phyloP scores from a whole-genome alignment of 2,329 filamentous ascomycete genomes.

The Diaporthe longicolla region DNA sequence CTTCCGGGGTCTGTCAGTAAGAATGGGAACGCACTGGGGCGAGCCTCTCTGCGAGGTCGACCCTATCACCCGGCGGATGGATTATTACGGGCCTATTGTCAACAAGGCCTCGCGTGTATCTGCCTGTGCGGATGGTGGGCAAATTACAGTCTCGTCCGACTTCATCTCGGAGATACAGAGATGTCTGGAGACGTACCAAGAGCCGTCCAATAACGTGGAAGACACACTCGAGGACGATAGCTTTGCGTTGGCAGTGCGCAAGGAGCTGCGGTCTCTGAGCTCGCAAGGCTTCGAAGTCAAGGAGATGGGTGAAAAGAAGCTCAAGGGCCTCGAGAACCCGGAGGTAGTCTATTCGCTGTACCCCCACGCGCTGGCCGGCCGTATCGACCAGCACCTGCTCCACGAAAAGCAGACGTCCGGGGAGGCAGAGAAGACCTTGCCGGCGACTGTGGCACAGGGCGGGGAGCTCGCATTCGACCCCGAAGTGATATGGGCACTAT shows the following conservation, averaged over 20 bases:
- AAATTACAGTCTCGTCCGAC: conserved; percentile 96
- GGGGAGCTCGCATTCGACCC: conserved; percentile 83
- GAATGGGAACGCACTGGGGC: conserved; percentile 98
- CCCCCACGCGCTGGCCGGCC: conserved; percentile 86
- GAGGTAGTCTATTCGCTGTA: conserved; percentile 97
- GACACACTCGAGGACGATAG: conserved; percentile 83
- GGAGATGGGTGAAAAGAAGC: conserved; percentile 89
- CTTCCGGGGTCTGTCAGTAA: conserved; percentile 92
- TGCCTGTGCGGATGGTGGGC: conserved; percentile 93
- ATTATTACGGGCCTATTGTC: conserved; percentile 99
- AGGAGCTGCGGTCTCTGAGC: conserved; percentile 87
- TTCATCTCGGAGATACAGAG: conserved; percentile 97
- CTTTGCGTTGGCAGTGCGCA: conserved; percentile 82
- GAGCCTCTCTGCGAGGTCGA: conserved; percentile 95
- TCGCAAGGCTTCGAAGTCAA: conserved; percentile 97
- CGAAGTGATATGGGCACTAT: conserved; percentile 88
- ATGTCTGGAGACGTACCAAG: conserved; percentile 89
- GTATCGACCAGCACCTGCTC: conserved; percentile 77
- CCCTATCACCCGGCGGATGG: conserved; percentile 97
- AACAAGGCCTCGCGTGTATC: conserved; percentile 97
- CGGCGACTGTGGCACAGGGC: conserved; percentile 73
- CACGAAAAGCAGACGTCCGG: conserved; percentile 57
- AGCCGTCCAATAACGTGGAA: conserved; percentile 82
- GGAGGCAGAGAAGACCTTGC: conserved; percentile 63
- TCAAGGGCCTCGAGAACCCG: conserved; percentile 97